These are phyloP conservation scores for Wickerhamomyces sp. DNA, from an alignment of 1,139 yeast genomes.

Conservation along the genomic window DNA sequence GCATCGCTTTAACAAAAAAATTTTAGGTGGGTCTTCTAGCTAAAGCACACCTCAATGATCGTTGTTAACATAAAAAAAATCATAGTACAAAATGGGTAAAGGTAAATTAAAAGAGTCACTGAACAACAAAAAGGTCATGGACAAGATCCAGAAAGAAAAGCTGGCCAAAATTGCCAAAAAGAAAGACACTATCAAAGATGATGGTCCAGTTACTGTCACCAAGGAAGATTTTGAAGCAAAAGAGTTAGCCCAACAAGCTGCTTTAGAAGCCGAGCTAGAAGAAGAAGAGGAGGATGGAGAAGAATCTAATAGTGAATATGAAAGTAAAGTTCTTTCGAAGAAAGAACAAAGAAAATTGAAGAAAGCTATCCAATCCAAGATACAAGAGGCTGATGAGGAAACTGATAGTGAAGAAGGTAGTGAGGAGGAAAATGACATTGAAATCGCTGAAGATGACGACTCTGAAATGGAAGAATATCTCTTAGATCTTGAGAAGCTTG, in stretches of 20 bases:
- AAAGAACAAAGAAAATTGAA: conserved; percentile 62
- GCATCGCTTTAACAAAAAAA: not conserved
- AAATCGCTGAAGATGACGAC: not conserved
- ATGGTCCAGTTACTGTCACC: conserved; percentile 30
- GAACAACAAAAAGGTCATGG: conserved; percentile 24
- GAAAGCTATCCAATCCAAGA: conserved; percentile 34
- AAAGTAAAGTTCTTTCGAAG: conserved; percentile 47
- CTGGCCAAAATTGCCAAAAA: conserved; percentile 20
- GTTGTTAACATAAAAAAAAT: not conserved
- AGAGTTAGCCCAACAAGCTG: conserved; percentile 14
- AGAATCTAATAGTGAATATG: conserved; percentile 28
- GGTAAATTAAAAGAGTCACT: conserved; percentile 32
- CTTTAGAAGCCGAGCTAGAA: conserved; percentile 14
- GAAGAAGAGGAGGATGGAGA: conserved; percentile 16
- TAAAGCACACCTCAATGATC: not conserved
- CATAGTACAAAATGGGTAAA: conserved; percentile 27
- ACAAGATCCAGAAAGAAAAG: conserved; percentile 22
- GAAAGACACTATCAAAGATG: conserved; percentile 23
- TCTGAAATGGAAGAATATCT: conserved; percentile 27
- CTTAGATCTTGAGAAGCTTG: conserved; percentile 16
- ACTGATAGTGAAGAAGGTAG: conserved; percentile 25
- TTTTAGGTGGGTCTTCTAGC: not conserved
- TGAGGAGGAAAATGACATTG: conserved; percentile 30
- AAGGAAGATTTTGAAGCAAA: conserved; percentile 25
- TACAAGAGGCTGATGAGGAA: conserved; percentile 22